These are phyloP conservation scores for Biscogniauxia marginata DNA, from an alignment of 2,329 filamentous ascomycete genomes.

Conservation along the genomic window DNA sequence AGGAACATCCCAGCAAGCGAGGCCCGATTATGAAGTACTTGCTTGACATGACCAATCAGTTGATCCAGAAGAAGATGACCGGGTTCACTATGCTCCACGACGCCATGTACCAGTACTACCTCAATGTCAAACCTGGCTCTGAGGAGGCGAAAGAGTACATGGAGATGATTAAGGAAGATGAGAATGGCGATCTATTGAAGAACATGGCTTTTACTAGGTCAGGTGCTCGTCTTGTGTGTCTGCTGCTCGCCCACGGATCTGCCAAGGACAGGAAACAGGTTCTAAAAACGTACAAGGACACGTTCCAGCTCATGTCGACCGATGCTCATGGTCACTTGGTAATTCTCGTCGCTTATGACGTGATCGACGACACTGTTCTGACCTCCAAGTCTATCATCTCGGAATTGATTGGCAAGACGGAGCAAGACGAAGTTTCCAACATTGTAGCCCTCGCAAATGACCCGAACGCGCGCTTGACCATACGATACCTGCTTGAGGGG, in stretches of 20 bases:
- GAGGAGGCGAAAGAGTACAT: conserved; percentile 85
- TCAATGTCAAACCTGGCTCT: conserved; percentile 72
- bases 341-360: conserved; percentile 82
- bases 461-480: conserved; percentile 60
- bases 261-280: conserved; percentile 93
- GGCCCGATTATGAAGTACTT: conserved; percentile 83
- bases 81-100: conserved; percentile 98
- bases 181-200: conserved; percentile 85
- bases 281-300: conserved; percentile 86
- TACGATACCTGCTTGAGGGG: conserved; percentile 80
- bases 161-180: conserved; percentile 87
- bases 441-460: conserved; percentile 65
- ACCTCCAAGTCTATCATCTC: conserved; percentile 82
- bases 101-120: conserved; percentile 95
- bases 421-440: conserved; percentile 61
- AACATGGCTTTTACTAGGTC: conserved; percentile 95
- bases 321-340: conserved; percentile 78
- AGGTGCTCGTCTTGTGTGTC: conserved; percentile 76
- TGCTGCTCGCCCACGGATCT: conserved; percentile 78
- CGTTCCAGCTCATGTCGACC: conserved; percentile 77
- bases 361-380: conserved; percentile 91
- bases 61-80: conserved; percentile 94
- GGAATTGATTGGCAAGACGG: conserved; percentile 75
- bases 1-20: conserved; percentile 78
- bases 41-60: conserved; percentile 81